Evolutionary conservation across 1,284 basidiomycete genomes (phyloP).

Genomic region (Apiotrichum gamsii): DNA sequence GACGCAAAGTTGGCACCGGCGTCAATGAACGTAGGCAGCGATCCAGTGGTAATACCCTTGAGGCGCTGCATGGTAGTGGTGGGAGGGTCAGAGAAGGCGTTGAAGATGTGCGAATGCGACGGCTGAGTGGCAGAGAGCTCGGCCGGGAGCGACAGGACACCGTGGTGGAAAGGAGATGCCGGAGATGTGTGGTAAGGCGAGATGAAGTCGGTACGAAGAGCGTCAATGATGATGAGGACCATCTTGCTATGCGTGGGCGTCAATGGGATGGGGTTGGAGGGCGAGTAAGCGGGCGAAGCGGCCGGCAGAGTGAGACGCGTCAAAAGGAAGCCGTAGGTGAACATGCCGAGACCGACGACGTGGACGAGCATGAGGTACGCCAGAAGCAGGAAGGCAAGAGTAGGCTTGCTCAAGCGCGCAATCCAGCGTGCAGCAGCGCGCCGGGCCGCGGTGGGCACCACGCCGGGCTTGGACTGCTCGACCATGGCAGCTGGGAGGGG

Average conservation of each 20-base stretch:
- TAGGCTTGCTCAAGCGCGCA: constrained; percentile 23
- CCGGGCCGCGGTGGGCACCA: constrained; percentile 10
- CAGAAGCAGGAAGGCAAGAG: constrained; percentile 51
- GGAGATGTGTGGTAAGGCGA: constrained; percentile 58
- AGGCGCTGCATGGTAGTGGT: constrained; percentile 93
- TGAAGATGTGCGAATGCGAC: constrained; percentile 71
- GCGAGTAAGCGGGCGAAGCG: constrained; percentile 43
- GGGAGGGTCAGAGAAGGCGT: constrained; percentile 87
- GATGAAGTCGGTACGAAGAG: constrained; percentile 91
- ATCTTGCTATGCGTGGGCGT: constrained; percentile 67
- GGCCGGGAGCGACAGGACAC: constrained; percentile 70
- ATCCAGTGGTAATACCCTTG: constrained; percentile 92
- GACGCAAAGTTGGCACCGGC: constrained; percentile 86
- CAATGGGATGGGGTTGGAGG: constrained; percentile 49
- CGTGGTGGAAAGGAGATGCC: constrained; percentile 67
- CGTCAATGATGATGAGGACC: constrained; percentile 82
- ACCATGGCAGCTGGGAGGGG: no score
- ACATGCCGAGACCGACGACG: constrained; percentile 55
- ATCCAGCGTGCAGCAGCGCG: constrained; percentile 23
- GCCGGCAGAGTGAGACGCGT: constrained; percentile 70
- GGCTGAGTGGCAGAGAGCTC: constrained; percentile 62
- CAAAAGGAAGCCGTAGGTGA: constrained; percentile 81
- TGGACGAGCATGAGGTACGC: constrained; percentile 56
- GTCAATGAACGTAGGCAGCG: constrained; percentile 92
- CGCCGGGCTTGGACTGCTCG: constrained; percentile 1